Conservation (phyloP, 2,329 filamentous ascomycete genomes). For the Alternaria dauci region DNA sequence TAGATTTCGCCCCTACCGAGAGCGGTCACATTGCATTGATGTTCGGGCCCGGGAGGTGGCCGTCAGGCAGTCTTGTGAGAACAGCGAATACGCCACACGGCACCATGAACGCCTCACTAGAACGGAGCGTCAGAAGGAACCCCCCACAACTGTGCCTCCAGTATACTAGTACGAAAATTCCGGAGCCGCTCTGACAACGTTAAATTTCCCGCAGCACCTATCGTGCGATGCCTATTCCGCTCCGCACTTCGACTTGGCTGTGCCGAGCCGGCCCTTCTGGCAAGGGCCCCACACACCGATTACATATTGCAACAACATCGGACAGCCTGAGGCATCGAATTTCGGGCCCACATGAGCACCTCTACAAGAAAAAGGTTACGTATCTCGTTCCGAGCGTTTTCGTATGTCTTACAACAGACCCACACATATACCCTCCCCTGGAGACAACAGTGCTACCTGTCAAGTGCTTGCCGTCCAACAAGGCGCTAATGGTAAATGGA, state of each 20-base stretch:
- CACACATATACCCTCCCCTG: conserved; percentile 11
- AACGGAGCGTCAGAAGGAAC: conserved; percentile 16
- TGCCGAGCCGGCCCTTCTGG: conserved; percentile 10
- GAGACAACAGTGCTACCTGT: conserved; percentile 4
- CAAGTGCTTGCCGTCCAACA: conserved; percentile 14
- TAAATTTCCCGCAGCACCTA: neutral
- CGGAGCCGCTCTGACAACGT: conserved; percentile 11
- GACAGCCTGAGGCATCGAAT: conserved; percentile 15
- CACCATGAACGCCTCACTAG: conserved; percentile 30
- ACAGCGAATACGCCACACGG: conserved; percentile 31
- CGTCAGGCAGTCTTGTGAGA: conserved; percentile 31
- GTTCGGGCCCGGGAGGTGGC: conserved; percentile 21
- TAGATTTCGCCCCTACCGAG: conserved; percentile 22
- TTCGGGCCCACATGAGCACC: neutral
- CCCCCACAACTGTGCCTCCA: conserved; percentile 27
- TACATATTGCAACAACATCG: conserved; percentile 7
- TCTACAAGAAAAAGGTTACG: neutral
- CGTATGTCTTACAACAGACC: conserved; percentile 8
- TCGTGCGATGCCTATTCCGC: conserved; percentile 10
- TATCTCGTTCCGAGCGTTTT: conserved; percentile 6
- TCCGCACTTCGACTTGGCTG: conserved; percentile 1
- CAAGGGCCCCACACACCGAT: conserved; percentile 16
- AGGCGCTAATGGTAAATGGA: conserved; percentile 8
- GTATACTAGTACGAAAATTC: conserved; percentile 18
- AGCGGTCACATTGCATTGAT: conserved; percentile 31